Base-by-base conservation (phyloP, 2,329 filamentous ascomycete species). In the Aureobasidium sp. region DNA sequence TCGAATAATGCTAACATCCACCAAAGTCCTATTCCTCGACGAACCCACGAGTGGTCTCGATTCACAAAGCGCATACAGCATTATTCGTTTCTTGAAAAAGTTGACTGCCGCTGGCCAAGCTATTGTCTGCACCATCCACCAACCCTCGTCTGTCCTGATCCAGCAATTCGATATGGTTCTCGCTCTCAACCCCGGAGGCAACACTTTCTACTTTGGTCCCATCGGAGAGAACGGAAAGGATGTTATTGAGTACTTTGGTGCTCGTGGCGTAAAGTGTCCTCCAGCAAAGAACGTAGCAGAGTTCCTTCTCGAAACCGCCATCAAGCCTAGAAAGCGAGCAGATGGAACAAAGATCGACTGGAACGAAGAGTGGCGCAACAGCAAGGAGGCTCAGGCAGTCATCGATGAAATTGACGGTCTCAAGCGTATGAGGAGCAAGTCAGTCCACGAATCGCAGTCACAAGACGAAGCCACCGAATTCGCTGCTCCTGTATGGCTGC, bases 121-220 rank as follows among this genome's bases (percentile, higher is more conserved):
- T 8, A 88, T 90, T 64, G 77, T 90, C 58, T 89, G 87, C 72
- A 90, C 87, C 0, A 89, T 90, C 59, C 87, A 90, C 68, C 87
- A 90, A 68, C 87, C 87, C 4, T 87, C 83, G 2, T 86, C 84
- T 1, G 80, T 87, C 63, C 77, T 90, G 2, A 85, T 89, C 62
- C 81, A 89, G 68, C 81, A 89, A 68, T 90, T 90, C 72, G 87
- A 90, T 70, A 87, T 87, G 81, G 83, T 90, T 21, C 78, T 90
- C 1, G 84, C 85, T 2, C 77, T 90, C 36, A 87, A 87, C 67
- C 85, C 81, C 0, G 86, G 85, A 16, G 86, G 86, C 21, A 87
- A 87, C 69, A 86, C 84, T 0, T 88, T 88, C 72, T 91, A 90
- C 73, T 90, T 90, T 62, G 88, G 88, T 0, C 82, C 85, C 0